Base-by-base conservation (phyloP, 352 stramenopile genomes). In the Aphanomyces astaci region DNA sequence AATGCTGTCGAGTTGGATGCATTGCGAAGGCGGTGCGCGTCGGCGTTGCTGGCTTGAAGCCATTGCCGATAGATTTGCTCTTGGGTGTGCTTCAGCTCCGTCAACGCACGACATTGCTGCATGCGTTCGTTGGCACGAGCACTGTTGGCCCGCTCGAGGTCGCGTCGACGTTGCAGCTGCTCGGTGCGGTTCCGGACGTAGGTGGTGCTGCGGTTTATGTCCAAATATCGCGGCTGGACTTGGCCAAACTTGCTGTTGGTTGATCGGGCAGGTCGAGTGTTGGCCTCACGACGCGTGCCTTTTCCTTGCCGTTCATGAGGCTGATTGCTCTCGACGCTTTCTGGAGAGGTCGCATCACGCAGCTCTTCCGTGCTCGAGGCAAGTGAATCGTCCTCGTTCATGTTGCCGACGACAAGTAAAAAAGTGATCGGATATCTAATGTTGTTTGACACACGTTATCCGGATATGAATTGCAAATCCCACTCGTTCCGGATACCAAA, bases 91-190 rank as follows among this genome's bases (percentile, higher is more conserved):
- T 65, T 65, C 13, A 52, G 36, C n/a, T 24, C 19, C 10, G 31
- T 13, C 22, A 53, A 24, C 10, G 27, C 27, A 2, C 39, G 31
- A 25, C 33, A 53, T 13, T 46, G 31, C 25, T 65, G 31, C 40
- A 52, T 65, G 39, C 56, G 56, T 22, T 52, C 32, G 31, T 53
- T 46, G 15, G 56, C 40, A 36, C 56, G 56, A 11, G 39, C 3
- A 9, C 25, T 54, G 56, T 65, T 65, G 56, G 19, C n/a, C 27
- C 30, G n/a, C 27, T 65, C 56, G 15, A 65, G 39, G 15, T 65
- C 56, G 25, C 56, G 56, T 4, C 56, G 56, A 13, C 56, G 56
- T 3, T 36, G 17, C 15, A 65, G 17, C 17, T 52, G 36, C 25
- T 65, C 36, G 36, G 51, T 48, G 13, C 56, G 56, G 30, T 40